Base-by-base conservation (phyloP, 495 filamentous ascomycete species). In the Podospora pseudoanserina region DNA sequence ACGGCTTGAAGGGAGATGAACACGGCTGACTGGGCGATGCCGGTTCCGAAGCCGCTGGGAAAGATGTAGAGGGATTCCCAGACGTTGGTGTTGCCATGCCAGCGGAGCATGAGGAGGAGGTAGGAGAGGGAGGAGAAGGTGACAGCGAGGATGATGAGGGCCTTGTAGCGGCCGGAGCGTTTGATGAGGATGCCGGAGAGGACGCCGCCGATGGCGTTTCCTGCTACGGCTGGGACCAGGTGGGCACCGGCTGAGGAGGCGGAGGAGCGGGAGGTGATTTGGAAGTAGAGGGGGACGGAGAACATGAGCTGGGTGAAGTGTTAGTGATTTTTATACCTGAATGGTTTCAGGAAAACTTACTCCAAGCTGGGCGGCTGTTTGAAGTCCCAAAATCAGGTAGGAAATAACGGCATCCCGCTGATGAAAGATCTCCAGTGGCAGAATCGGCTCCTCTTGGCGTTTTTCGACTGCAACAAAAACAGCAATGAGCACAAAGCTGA, bases 261-360 rank as follows among this genome's bases (percentile, higher is more conserved):
- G 9, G 86, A 87, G 5, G 81, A 81, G 0, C 79, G 73, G 4
- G 79, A 70, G 0, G 87, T 89, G n/a, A 90, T 83, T 68, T 90
- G 87, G 71, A 91, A 91, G 73, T 91, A 92, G 0, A 92, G 76
- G 0, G 90, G 90, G 0, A 91, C 84, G n/a, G 79, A 78, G 57
- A 82, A 83, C 83, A 87, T 86, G 65, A 87, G 72, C 82, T 83
- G 60, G 18, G n/a, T 15, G 18, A 6, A 6, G 55, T 58, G 55
- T 58, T 13, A 49, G 39, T 49, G 9, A 49, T 23, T 23, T 23
- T 23, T 23, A 23, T 23, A 23, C 23, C 23, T 23, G 23, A 23
- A 23, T 23, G 1, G 23, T 23, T 23, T 23, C 23, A 39, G 63
- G 34, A 58, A 34, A 58, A 77, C 81, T 73, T 81, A 80, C 84